Evolutionary conservation across 495 filamentous ascomycete species (phyloP), one percentile per base, ranked within the genome.

Genomic region (Annulohypoxylon nitens): DNA sequence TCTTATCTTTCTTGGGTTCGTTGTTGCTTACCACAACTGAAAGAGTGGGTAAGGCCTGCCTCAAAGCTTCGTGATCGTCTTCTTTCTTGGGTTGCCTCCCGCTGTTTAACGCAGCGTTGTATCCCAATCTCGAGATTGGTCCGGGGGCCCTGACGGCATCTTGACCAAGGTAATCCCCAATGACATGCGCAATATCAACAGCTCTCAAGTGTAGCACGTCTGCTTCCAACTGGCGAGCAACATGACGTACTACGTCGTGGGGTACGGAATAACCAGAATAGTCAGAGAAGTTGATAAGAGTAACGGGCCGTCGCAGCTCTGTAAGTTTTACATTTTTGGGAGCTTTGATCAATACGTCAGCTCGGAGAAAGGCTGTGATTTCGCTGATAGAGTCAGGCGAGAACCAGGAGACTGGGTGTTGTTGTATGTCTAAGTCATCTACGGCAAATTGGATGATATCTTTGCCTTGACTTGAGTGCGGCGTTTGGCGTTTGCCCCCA

Each of bases 171-270:
- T 93, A 93, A 71, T 90, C 87, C 33, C 90, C 92, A 45, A 92
- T 87, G 45, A 98, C 83, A 63, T 94, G 85, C 12, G 93, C 92
- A 70, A 99, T 85, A 78, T 94, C 93, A 69, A 92, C 90, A 12
- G 94, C 90, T 79, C 92, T 89, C 12, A 99, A 80, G 23, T 88
- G 87, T 37, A 99, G 82, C 4, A 98, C 76, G 78, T 98, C 93
- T n/a, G 94, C 90, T 36, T 83, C 81, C 11, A 91, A 66, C 16
- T 88, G 83, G 10, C 81, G 76, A 1, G 93, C 91, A 34, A 93
- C 79, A 23, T 84, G 75, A 12, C 79, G 66, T 8, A 85, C 59
- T 11, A 85, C 67, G 14, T 74, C 68, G 30, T 68, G 67, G 14
- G 83, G 69, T 1, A 82, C 64, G 3, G 65, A 72, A 25, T 63